phyloP scores from a whole-genome alignment of 2,329 filamentous ascomycete genomes.

The Penicillium sp. region DNA sequence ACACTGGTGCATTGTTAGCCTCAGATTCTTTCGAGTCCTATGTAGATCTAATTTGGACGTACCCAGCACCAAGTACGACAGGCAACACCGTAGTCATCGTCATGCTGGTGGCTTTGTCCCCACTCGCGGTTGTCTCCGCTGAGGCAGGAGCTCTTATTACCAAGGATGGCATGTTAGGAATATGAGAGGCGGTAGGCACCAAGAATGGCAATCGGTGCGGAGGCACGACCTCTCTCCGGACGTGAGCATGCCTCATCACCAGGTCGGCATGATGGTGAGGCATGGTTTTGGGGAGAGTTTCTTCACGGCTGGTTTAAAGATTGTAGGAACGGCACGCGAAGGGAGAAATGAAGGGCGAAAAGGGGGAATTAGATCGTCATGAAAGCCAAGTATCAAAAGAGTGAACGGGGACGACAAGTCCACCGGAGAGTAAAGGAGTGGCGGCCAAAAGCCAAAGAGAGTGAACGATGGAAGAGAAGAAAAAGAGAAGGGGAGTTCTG shows the following conservation, averaged over 20 bases:
- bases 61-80: constrained; percentile 69
- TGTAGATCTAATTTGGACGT: constrained; percentile 42
- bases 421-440: constrained; percentile 24
- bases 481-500: constrained; percentile 24
- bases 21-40: not conserved
- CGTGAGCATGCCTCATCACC: constrained; percentile 19
- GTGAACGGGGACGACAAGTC: constrained; percentile 22
- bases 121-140: constrained; percentile 15
- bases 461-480: constrained; percentile 16
- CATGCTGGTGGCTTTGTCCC: constrained; percentile 58
- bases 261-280: constrained; percentile 29
- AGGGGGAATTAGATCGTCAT: constrained; percentile 11
- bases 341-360: not conserved
- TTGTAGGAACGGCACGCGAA: constrained; percentile 6
- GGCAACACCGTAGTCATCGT: constrained; percentile 59
- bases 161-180: constrained; percentile 24
- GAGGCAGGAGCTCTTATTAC: constrained; percentile 27
- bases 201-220: constrained; percentile 24
- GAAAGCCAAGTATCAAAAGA: constrained; percentile 6
- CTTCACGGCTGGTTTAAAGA: not conserved
- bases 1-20: constrained; percentile 57
- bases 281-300: constrained; percentile 9
- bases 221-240: constrained; percentile 28
- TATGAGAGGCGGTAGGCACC: constrained; percentile 11
- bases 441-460: constrained; percentile 25